Base-by-base conservation (phyloP, 2,329 filamentous ascomycete genomes). In the Colletotrichum sp. region DNA sequence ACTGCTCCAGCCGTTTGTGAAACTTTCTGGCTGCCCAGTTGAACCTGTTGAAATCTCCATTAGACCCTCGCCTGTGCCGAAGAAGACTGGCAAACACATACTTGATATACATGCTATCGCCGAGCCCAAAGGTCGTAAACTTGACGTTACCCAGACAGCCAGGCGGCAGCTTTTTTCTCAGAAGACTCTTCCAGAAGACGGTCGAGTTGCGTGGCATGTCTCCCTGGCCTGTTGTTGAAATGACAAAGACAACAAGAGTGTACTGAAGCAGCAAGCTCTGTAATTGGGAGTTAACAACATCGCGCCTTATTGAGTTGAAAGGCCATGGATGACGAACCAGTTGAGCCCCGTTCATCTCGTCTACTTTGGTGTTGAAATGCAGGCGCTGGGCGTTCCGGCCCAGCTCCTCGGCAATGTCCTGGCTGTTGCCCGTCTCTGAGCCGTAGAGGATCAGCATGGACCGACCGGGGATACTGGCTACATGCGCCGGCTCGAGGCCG, bases 21-120 rank as follows among this genome's bases (percentile, higher is more conserved):
- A 99, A 88, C 85, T 98, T 98, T 66, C 96, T 92, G 62, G 95
- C 94, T 21, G 96, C 96, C 92, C 95, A 98, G 86, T 99, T 99
- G 85, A 95, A 98, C 81, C 94, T 96, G 77, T 32, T 13, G 26
- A 39, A 30, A 21, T 9, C 24, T 30, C 24, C 18, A 34, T 70
- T 28, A 69, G 66, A 24, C 28, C 28, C 52, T 26, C 24, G 52
- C 60, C 55, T 16, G 67, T 52, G 30, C 24, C n/a, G 32, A 39
- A 64, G 21, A 44, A n/a, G 18, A 32, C 26, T 30, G 30, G 26
- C 15, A 32, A 8, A 26, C 5, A 82, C 90, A 78, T 88, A 97
- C 93, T 98, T 96, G 72, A 94, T 90, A 88, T 99, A 99, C 2
- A 96, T 98, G 81, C 95, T 98, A 84, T 99, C 97, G 1, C 97